Evolutionary conservation across 305 asterid genomes (phyloP), one percentile per base, ranked within the genome.

Genomic region (Petunia hybrid): DNA sequence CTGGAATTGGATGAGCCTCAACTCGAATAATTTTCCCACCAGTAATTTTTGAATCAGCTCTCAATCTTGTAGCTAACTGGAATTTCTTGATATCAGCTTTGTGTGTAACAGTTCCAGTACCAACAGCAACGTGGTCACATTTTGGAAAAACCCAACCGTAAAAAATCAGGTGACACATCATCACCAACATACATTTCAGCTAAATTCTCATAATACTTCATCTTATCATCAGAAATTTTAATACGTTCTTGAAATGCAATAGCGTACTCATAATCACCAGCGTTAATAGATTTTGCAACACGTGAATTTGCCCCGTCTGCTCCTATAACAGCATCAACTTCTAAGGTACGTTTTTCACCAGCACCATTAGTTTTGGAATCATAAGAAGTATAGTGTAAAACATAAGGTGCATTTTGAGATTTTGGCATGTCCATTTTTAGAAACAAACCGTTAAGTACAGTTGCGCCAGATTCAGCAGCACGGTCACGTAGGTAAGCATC

Each of bases 171-270:
- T 0, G 98, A 93, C 3, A 95, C 98, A 57, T 95, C 98, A 51
- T 93, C 98, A 1, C 99, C 98, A 68, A 95, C 99, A 77, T 95
- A 93, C 98, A 95, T 95, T 70, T 95, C 98, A 1, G 98, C 99
- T 31, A 95, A 81, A 77, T 94, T 77, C 59, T 94, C 96, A 57
- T 93, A 95, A 82, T 92, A 92, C 87, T 90, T 90, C 99, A 95
- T 95, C 41, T 95, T 92, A 1, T 86, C 95, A 55, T 95, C 92
- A 3, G 99, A 88, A 83, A 95, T 86, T 40, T 83, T 88, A 83
- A 94, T 87, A 3, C 99, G 88, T 87, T 95, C 99, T 67, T 95
- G 99, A 81, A 95, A 95, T 16, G 98, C 98, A 48, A 95, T 95
- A 71, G 99, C 99, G 89, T 92, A 95, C 78, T 92, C 97, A 83